These are phyloP conservation scores for Rubia yunnanensis DNA, from an alignment of 257 asterid genomes.

Conservation along the genomic window DNA sequence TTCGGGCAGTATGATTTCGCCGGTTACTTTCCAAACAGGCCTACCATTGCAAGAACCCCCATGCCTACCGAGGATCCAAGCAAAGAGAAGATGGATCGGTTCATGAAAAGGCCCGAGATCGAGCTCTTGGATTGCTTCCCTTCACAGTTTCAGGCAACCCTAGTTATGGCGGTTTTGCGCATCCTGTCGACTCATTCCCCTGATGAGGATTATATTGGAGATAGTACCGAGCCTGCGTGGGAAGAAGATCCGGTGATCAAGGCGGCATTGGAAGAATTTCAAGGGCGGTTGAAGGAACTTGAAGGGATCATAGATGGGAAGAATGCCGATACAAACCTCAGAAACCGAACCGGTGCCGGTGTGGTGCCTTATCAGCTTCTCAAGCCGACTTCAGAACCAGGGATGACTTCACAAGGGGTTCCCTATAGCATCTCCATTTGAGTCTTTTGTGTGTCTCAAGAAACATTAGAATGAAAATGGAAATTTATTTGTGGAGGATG, in stretches of 20 bases:
- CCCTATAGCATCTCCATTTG: constrained; percentile 81
- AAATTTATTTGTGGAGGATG: too few relatives aligned
- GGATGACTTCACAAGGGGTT: constrained; percentile 69
- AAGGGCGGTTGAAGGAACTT: constrained; percentile 45
- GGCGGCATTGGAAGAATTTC: constrained; percentile 43
- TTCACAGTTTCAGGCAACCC: constrained; percentile 55
- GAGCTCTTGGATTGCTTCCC: constrained; percentile 51
- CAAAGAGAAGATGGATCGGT: constrained; percentile 24
- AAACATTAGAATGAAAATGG: too few relatives aligned
- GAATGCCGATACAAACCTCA: constrained; percentile 25
- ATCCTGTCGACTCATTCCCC: constrained; percentile 73
- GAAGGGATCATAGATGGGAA: constrained; percentile 63
- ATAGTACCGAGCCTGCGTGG: constrained; percentile 31
- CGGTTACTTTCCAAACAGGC: constrained; percentile 63
- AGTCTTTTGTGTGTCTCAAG: neutral
- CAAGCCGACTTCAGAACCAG: constrained; percentile 60
- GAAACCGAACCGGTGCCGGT: constrained; percentile 71
- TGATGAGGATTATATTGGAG: constrained; percentile 75
- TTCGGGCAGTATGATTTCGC: constrained; percentile 36
- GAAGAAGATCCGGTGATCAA: constrained; percentile 30
- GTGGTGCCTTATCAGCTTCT: constrained; percentile 58
- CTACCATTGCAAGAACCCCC: constrained; percentile 41
- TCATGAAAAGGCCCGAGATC: constrained; percentile 47
- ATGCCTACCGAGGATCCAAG: constrained; percentile 64
- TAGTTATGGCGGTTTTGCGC: constrained; percentile 43